These are phyloP conservation scores for Basipetospora chlamydospora DNA, from an alignment of 2,329 filamentous ascomycete species.

Conservation along the genomic window DNA sequence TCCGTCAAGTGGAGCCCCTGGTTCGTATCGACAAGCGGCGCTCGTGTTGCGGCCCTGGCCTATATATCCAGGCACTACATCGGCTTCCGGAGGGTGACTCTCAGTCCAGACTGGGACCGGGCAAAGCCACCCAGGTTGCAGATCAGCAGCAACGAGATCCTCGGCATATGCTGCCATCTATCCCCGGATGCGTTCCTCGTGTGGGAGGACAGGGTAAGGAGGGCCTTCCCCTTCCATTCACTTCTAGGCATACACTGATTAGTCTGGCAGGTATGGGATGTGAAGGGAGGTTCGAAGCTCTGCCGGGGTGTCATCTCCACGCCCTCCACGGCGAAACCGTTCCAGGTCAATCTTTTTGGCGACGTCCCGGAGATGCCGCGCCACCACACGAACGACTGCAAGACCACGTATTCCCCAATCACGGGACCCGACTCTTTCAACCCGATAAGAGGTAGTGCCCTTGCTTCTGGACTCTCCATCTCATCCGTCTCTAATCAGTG, in stretches of 20 bases:
- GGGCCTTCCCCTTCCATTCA: neutral
- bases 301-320: constrained; percentile 41
- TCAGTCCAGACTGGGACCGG: constrained; percentile 20
- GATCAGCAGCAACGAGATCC: constrained; percentile 25
- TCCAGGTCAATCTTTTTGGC: constrained; percentile 30
- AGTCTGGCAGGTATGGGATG: constrained; percentile 24
- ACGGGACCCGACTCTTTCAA: constrained; percentile 20
- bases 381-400: constrained; percentile 30
- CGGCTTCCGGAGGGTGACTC: constrained; percentile 36
- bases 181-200: constrained; percentile 37
- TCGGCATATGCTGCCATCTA: constrained; percentile 34
- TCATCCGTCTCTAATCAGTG: no score
- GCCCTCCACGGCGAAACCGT: constrained; percentile 32
- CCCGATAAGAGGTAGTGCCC: constrained; percentile 27
- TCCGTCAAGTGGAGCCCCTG: constrained; percentile 41
- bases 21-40: constrained; percentile 18
- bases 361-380: constrained; percentile 11
- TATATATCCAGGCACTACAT: constrained; percentile 37
- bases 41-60: constrained; percentile 28
- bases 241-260: no score
- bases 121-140: constrained; percentile 21
- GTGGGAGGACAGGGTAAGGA: constrained; percentile 36
- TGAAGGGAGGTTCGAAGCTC: constrained; percentile 17
- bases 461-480: constrained; percentile 10
- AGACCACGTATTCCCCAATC: constrained; percentile 25